Evolutionary conservation across 2,329 filamentous ascomycete species (phyloP).

Genomic region (Diaporthe sp.): DNA sequence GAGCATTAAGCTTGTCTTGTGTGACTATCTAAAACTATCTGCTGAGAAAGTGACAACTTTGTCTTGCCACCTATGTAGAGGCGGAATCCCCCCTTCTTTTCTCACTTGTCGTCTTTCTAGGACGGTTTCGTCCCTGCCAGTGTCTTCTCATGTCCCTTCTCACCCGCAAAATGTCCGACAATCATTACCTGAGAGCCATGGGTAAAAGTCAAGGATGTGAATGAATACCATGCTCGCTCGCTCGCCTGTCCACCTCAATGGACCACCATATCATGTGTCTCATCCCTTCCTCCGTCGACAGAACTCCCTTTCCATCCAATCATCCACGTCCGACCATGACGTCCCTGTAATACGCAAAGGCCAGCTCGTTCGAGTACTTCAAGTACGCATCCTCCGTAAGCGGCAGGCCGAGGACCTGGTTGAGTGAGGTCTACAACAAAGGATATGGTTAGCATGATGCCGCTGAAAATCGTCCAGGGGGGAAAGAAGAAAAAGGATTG

Average conservation of each 20-base stretch:
- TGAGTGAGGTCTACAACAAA: constrained; percentile 54
- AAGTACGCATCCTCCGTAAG: constrained; percentile 81
- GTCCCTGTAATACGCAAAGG: constrained; percentile 76
- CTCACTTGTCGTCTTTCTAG: neutral
- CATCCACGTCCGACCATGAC: constrained; percentile 64
- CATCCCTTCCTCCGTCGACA: too few relatives aligned
- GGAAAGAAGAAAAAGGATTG: neutral
- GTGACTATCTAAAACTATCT: constrained; percentile 33
- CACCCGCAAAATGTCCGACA: neutral
- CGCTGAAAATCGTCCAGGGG: constrained; percentile 43
- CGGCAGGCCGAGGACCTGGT: constrained; percentile 70
- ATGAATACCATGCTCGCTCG: constrained; percentile 4
- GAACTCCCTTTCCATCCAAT: neutral
- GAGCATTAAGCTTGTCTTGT: constrained; percentile 21
- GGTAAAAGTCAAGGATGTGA: neutral
- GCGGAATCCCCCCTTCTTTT: neutral
- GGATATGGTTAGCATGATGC: constrained; percentile 52
- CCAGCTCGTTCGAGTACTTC: constrained; percentile 78
- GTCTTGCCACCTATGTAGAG: constrained; percentile 48
- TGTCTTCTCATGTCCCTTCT: neutral
- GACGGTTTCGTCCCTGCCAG: neutral
- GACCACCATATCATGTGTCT: neutral
- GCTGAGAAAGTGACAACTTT: neutral
- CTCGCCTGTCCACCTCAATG: neutral
- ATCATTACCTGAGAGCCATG: constrained; percentile 14